These are phyloP conservation scores for Penstemon davidsonii DNA, from an alignment of 257 asterid species.

Conservation along the genomic window DNA sequence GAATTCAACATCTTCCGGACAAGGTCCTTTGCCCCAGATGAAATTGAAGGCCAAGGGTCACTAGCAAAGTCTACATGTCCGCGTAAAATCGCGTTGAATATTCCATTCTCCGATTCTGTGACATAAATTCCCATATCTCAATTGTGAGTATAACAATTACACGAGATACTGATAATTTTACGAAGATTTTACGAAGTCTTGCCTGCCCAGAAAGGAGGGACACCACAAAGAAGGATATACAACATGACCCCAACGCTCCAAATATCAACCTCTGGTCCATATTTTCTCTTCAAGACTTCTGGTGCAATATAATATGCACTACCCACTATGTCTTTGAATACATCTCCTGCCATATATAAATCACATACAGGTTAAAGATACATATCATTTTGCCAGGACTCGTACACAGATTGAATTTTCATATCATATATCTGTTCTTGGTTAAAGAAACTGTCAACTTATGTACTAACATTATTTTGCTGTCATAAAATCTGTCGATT, in stretches of 20 bases:
- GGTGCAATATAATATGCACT: slow-evolving; percentile 74
- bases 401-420: no score
- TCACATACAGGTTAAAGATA: slow-evolving; percentile 6
- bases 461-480: no score
- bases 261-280: slow-evolving; percentile 65
- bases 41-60: slow-evolving; percentile 67
- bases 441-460: no score
- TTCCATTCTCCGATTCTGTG: slow-evolving; percentile 63
- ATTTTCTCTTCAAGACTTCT: slow-evolving; percentile 56
- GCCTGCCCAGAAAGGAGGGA: slow-evolving; percentile 81
- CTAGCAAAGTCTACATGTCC: slow-evolving; percentile 56
- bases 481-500: no score
- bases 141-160: background rate
- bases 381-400: no score
- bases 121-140: background rate
- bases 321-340: slow-evolving; percentile 62
- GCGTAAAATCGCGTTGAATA: slow-evolving; percentile 53
- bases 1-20: slow-evolving; percentile 56
- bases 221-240: slow-evolving; percentile 66
- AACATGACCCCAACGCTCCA: slow-evolving; percentile 73
- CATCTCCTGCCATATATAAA: slow-evolving; percentile 43
- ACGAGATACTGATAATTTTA: no score
- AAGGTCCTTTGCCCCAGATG: slow-evolving; percentile 63
- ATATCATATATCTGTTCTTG: no score
- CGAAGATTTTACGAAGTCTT: background rate